Conservation (phyloP, 176 grass and related monocot species). For the Miscanthus lutarioriparius region DNA sequence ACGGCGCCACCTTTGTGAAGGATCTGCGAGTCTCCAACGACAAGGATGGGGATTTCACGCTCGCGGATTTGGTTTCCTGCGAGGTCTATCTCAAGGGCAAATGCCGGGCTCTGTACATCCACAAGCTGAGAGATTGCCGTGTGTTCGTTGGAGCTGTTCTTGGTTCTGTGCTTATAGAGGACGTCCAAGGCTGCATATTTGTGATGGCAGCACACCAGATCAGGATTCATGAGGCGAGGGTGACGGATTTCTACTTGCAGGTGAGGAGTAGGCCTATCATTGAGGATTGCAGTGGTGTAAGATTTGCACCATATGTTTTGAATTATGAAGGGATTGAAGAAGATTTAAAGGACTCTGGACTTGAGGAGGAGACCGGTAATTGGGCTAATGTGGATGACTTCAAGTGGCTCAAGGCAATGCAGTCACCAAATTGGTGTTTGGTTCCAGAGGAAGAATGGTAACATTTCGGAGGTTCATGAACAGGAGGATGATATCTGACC, state of each 20-base stretch:
- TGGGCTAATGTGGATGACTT: constrained; percentile 93
- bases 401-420: constrained; percentile 85
- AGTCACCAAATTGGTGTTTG: constrained; percentile 83
- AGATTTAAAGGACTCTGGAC: constrained; percentile 65
- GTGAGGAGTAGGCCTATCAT: constrained; percentile 89
- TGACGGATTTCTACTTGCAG: constrained; percentile 78
- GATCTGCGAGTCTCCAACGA: constrained; percentile 60
- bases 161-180: constrained; percentile 81
- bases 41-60: constrained; percentile 80
- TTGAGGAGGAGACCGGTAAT: constrained; percentile 72
- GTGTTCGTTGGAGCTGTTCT: constrained; percentile 68
- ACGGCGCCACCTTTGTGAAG: constrained; percentile 63
- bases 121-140: constrained; percentile 63
- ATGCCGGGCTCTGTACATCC: constrained; percentile 66
- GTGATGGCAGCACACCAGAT: constrained; percentile 90
- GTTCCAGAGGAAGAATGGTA: constrained; percentile 63
- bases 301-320: constrained; percentile 74
- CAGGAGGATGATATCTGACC: constrained; percentile 26
- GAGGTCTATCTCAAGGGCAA: constrained; percentile 70
- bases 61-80: constrained; percentile 69
- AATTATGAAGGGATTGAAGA: constrained; percentile 64
- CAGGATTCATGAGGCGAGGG: constrained; percentile 70
- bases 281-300: constrained; percentile 74
- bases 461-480: constrained; percentile 55
- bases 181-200: constrained; percentile 61